Percentiles rank a stretch among this genome's conserved stretches.
These are phyloP conservation scores for Solanum virginianum DNA, from an alignment of 257 asterid species.

Conservation along the genomic window DNA sequence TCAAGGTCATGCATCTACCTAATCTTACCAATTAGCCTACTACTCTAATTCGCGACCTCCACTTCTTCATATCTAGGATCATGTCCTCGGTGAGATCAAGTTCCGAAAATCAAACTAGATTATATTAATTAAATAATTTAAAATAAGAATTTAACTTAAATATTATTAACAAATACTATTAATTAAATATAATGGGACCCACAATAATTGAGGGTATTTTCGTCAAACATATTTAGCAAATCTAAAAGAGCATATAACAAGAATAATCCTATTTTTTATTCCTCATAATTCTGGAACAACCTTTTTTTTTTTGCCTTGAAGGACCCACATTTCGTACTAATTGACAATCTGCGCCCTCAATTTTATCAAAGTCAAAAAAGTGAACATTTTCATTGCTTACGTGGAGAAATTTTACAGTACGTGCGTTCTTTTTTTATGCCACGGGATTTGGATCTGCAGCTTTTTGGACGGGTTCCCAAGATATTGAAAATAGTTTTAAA, in stretches of 20 bases:
- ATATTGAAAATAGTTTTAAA: too few relatives aligned
- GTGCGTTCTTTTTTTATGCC: neutral
- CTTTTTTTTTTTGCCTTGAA: neutral
- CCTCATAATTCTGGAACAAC: neutral
- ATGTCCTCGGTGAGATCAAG: too few relatives aligned
- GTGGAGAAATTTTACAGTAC: neutral
- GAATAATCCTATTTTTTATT: constrained; percentile 2
- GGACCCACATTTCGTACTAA: neutral
- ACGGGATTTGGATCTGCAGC: neutral
- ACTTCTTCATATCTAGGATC: too few relatives aligned
- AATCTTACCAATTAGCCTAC: too few relatives aligned
- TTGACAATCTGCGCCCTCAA: neutral
- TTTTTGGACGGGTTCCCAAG: neutral
- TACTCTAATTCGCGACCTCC: too few relatives aligned
- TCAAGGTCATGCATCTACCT: too few relatives aligned
- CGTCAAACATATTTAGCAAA: neutral
- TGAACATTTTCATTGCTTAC: neutral
- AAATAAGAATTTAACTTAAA: too few relatives aligned
- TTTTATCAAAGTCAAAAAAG: neutral
- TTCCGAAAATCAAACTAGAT: too few relatives aligned
- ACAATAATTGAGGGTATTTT: neutral
- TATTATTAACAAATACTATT: too few relatives aligned
- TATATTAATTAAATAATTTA: too few relatives aligned
- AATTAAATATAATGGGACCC: neutral
- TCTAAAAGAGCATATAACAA: constrained; percentile 1